Conservation (phyloP, 495 filamentous ascomycete species). For the Mytilinidion resinicola region DNA sequence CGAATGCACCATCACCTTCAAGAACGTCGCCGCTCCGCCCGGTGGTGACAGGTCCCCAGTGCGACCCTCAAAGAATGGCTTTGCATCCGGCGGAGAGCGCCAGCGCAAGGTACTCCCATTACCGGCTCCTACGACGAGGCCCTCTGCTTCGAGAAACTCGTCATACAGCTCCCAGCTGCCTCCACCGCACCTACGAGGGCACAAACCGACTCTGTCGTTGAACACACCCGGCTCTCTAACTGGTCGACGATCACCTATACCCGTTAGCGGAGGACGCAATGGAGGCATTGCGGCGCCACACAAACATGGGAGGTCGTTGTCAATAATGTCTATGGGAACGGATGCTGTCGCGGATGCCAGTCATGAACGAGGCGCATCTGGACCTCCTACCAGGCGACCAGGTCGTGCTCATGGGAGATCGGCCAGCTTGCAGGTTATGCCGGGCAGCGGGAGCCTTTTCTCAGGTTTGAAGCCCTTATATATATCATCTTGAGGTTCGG, state of each 20-base stretch:
- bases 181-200: slow-evolving; percentile 40
- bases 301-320: slow-evolving; percentile 73
- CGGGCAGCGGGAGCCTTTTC: slow-evolving; percentile 34
- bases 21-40: slow-evolving; percentile 61
- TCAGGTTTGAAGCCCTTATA: slow-evolving; percentile 13
- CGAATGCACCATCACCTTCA: slow-evolving; percentile 92
- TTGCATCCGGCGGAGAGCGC: slow-evolving; percentile 34
- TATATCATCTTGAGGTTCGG: neutral
- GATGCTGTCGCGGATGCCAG: slow-evolving; percentile 45
- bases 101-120: slow-evolving; percentile 40
- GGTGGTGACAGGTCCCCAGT: slow-evolving; percentile 39
- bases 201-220: slow-evolving; percentile 53
- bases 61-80: slow-evolving; percentile 34
- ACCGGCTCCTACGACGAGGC: slow-evolving; percentile 27
- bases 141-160: slow-evolving; percentile 28
- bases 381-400: slow-evolving; percentile 42
- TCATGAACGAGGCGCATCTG: slow-evolving; percentile 36
- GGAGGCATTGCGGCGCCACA: slow-evolving; percentile 30
- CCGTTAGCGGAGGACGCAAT: slow-evolving; percentile 14
- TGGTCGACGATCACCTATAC: slow-evolving; percentile 21
- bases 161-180: slow-evolving; percentile 23
- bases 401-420: slow-evolving; percentile 67
- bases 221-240: slow-evolving; percentile 42
- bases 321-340: slow-evolving; percentile 86
- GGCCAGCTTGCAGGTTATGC: slow-evolving; percentile 73